Base-by-base conservation (phyloP, 2,329 filamentous ascomycete species). In the Pseudogymnoascus pannorum region DNA sequence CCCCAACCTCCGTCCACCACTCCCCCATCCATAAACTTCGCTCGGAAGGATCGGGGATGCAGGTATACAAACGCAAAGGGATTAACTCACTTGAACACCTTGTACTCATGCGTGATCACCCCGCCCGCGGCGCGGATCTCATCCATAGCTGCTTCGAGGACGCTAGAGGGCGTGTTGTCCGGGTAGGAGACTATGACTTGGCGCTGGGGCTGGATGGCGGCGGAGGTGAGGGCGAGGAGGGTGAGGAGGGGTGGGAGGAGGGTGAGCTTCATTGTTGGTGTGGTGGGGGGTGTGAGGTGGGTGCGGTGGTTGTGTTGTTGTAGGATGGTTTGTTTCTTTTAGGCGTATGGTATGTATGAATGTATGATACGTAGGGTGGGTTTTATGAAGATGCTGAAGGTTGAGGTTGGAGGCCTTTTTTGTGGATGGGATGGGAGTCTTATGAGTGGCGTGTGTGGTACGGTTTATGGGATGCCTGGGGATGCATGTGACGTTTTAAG, bases 121-220 rank as follows among this genome's bases (percentile, higher is more conserved):
- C 90, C 91, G 58, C 89, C 89, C 38, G 86, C 86, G 51, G 86
- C 78, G 59, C 79, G 75, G 68, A 96, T 86, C 2, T 84, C 82
- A 42, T 87, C 75, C 78, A 88, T 94, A 48, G 90, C 91, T 61
- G 88, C 75, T 20, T 85, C 77, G 31, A 96, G 73, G 35, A 95
- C 77, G 35, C 78, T 80, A 65, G 87, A 77, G 18, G 91, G 87
- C 2, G 76, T 68, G 86, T 84, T 80, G 59, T 86, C 78, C 22
- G 88, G 85, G 71, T 91, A 96, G 70, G 83, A 90, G 69, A 97
- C 80, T 68, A 97, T 86, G 65, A 95, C 85, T 35, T 85, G 83
- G 74, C 91, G 90, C 71, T 86, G 82, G 1, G 77, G 75, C 58
- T 75, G 69, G 20, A 66, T 60, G 64, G 79, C 77, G 61, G 87